Percentiles rank a stretch among this genome's conserved stretches.
These are phyloP conservation scores for Pyrenophora seminiperda DNA, from an alignment of 2,329 filamentous ascomycete species.

Conservation along the genomic window DNA sequence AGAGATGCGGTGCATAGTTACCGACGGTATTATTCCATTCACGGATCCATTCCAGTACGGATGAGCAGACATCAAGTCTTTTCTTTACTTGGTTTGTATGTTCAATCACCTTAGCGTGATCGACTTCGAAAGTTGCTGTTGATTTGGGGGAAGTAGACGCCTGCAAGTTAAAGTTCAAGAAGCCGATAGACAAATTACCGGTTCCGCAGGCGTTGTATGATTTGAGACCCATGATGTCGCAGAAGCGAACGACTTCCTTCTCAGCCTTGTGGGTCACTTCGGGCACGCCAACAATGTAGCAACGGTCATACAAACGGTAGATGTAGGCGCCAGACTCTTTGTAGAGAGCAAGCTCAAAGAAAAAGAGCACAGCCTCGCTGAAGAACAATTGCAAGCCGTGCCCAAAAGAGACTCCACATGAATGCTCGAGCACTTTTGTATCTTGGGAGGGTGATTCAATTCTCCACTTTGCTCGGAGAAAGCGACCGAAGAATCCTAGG, in stretches of 20 bases:
- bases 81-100: conserved; percentile 29
- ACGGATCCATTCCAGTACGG: conserved; percentile 35
- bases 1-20: conserved; percentile 32
- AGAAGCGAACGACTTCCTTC: conserved; percentile 20
- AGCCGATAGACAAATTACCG: conserved; percentile 21
- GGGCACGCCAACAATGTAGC: conserved; percentile 31
- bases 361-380: conserved; percentile 35
- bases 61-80: conserved; percentile 24
- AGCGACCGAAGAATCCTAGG: conserved; percentile 64
- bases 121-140: conserved; percentile 9
- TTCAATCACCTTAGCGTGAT: conserved; percentile 17
- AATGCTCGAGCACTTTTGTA: conserved; percentile 25
- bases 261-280: conserved; percentile 15
- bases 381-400: conserved; percentile 35
- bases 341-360: conserved; percentile 33
- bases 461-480: conserved; percentile 42
- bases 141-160: neutral
- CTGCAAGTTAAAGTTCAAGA: conserved; percentile 11
- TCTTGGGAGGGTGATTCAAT: conserved; percentile 29
- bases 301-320: conserved; percentile 31
- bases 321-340: conserved; percentile 25
- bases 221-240: conserved; percentile 22
- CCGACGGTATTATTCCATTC: conserved; percentile 36
- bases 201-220: neutral
- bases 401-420: conserved; percentile 27